Conservation (phyloP, 2,329 filamentous ascomycete species). For the Fusarium circinatum region DNA sequence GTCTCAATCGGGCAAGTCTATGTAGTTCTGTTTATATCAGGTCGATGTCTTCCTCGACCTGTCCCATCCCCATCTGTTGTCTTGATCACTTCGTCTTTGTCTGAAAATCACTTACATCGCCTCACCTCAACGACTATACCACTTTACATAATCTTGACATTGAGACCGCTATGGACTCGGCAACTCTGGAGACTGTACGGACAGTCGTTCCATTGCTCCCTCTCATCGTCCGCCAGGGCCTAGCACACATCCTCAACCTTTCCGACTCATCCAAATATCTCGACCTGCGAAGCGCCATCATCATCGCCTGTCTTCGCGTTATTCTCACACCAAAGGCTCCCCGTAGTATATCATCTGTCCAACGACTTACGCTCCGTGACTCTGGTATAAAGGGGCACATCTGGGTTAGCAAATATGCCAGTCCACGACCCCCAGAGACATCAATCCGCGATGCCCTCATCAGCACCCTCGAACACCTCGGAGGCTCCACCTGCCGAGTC, state of each 20-base stretch:
- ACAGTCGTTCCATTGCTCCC: conserved; percentile 67
- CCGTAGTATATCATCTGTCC: conserved; percentile 67
- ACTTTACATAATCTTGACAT: not conserved
- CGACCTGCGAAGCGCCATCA: conserved; percentile 79
- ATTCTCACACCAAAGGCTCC: conserved; percentile 62
- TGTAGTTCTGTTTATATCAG: not conserved
- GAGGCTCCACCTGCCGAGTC: conserved; percentile 20
- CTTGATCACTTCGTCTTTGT: not conserved
- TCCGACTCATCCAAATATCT: conserved; percentile 80
- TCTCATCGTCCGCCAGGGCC: conserved; percentile 67
- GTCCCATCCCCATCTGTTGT: not conserved
- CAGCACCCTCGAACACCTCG: conserved; percentile 58
- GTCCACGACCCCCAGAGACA: conserved; percentile 67
- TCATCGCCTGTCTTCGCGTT: conserved; percentile 76
- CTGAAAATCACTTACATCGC: conserved; percentile 22
- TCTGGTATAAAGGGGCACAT: conserved; percentile 79
- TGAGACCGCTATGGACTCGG: conserved; percentile 14
- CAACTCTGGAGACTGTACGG: conserved; percentile 32
- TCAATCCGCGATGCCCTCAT: conserved; percentile 68
- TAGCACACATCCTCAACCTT: conserved; percentile 72
- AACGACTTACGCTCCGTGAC: conserved; percentile 70
- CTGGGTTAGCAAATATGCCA: conserved; percentile 80
- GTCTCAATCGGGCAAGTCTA: not conserved
- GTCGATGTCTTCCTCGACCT: not conserved
- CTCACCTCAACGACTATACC: not conserved